Evolutionary conservation across 2,329 filamentous ascomycete genomes (phyloP).

Genomic region (Aspergillus fumigatiaffinis): DNA sequence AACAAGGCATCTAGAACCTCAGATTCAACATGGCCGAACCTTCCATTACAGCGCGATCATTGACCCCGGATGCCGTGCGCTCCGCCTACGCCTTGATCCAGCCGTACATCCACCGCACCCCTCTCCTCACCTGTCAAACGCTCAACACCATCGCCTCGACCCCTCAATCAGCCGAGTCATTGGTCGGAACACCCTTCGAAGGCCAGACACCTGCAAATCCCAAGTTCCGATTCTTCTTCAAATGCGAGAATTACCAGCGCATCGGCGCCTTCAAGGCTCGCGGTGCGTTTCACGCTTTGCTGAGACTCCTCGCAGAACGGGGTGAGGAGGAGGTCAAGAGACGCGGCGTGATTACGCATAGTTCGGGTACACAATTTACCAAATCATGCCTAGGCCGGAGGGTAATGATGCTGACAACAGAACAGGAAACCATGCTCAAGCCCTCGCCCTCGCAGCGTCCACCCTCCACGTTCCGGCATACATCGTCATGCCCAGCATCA

Average conservation of each 20-base stretch:
- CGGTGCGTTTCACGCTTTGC: conserved; percentile 83
- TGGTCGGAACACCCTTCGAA: conserved; percentile 56
- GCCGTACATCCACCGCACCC: conserved; percentile 75
- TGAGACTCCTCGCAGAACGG: conserved; percentile 60
- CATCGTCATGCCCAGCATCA: conserved; percentile 90
- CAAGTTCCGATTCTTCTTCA: conserved; percentile 76
- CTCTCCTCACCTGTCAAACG: conserved; percentile 74
- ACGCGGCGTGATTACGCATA: conserved; percentile 83
- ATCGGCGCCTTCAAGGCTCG: conserved; percentile 90
- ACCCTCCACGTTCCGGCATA: conserved; percentile 71
- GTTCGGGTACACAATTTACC: conserved; percentile 59
- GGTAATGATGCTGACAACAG: background rate
- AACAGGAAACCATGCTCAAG: conserved; percentile 89
- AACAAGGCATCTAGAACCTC: background rate
- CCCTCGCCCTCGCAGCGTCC: conserved; percentile 77
- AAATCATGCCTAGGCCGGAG: background rate
- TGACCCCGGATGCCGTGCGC: conserved; percentile 69
- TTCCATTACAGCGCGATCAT: conserved; percentile 34
- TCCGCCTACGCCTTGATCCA: conserved; percentile 70
- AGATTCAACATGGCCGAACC: conserved; percentile 41
- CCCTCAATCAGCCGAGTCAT: conserved; percentile 53
- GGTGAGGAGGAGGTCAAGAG: conserved; percentile 58
- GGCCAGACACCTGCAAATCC: conserved; percentile 59
- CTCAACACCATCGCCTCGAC: conserved; percentile 71
- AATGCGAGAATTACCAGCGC: conserved; percentile 89